Conservation (phyloP, 768 basidiomycete species). For the Hygrocybe punicea region DNA sequence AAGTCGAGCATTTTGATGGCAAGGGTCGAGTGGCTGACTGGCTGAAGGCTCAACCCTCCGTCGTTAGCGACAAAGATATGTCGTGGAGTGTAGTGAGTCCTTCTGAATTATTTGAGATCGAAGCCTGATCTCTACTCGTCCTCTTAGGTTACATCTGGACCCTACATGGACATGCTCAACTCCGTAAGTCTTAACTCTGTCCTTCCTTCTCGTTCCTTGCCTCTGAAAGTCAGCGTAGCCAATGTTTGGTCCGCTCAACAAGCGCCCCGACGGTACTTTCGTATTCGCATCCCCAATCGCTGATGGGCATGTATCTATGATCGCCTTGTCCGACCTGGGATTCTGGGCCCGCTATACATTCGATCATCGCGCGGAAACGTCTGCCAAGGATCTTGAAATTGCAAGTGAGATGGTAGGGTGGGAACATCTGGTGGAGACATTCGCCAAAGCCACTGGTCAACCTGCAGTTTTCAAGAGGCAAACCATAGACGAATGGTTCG, state of each 20-base stretch:
- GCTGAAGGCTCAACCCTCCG: slow-evolving; percentile 35
- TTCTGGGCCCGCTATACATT: slow-evolving; percentile 42
- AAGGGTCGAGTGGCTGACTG: slow-evolving; percentile 43
- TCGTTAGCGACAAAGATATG: slow-evolving; percentile 26
- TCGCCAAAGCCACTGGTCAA: slow-evolving; percentile 38
- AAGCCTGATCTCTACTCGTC: too few relatives aligned
- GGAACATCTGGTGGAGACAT: slow-evolving; percentile 36
- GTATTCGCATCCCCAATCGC: slow-evolving; percentile 38
- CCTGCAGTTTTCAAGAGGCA: slow-evolving; percentile 33
- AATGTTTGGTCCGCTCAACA: slow-evolving; percentile 35
- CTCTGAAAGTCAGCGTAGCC: slow-evolving; percentile 13
- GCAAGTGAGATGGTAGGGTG: slow-evolving; percentile 38
- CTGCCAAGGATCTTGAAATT: slow-evolving; percentile 36
- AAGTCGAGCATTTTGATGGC: slow-evolving; percentile 39
- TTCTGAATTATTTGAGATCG: too few relatives aligned
- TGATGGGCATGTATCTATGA: slow-evolving; percentile 38
- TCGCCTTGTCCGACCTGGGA: slow-evolving; percentile 39
- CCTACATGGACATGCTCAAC: slow-evolving; percentile 44
- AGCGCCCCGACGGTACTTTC: slow-evolving; percentile 38
- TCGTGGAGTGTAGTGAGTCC: slow-evolving; percentile 29
- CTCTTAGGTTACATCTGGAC: slow-evolving; percentile 31
- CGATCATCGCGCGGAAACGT: slow-evolving; percentile 34
- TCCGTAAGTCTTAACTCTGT: slow-evolving; percentile 25
- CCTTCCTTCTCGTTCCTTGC: not conserved
- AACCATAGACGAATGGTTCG: slow-evolving; percentile 34